Evolutionary conservation across 2,329 filamentous ascomycete species (phyloP), one percentile per base, ranked within the genome.

Genomic region (Colletotrichum orchidophilum): DNA sequence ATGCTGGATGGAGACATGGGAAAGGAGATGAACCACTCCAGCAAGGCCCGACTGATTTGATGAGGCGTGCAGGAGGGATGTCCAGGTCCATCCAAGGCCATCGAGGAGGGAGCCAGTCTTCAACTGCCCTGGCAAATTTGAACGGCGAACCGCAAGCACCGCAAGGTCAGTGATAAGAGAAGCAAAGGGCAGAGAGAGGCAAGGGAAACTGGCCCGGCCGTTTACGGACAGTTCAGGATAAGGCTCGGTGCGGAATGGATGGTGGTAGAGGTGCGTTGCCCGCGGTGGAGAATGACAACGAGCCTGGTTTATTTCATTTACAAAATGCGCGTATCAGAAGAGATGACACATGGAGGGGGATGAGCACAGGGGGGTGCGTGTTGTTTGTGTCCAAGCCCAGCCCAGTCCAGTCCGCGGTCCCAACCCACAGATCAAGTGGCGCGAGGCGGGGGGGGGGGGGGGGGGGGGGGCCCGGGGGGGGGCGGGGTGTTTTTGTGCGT

Each of bases 251-350:
- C 31, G 52, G 62, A 61, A 66, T 55, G 39, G 39, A 46, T 46
- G 39, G 39, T 46, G 49, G 67, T 55, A 18, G 59, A 73, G 50
- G 35, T 70, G 66, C 46, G 66, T 60, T 61, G 57, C 35, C 77
- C 77, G 77, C 80, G 35, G 83, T 85, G 83, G 83, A 84, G 84
- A 79, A 81, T 77, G 76, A 72, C 78, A 46, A 73, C 77, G 78
- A 76, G 76, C 81, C 80, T 81, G 80, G 77, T 77, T 81, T 81
- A 83, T 83, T 82, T 82, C 75, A 82, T 82, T 83, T 83, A 76
- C 77, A 79, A 80, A 77, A 78, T 79, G 81, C 79, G 80, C 82
- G 82, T 83, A 82, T 83, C 82, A 83, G 81, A 81, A 80, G 79
- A 82, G 80, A 82, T 80, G 72, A 73, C 71, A 71, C 69, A 59